phyloP scores from a whole-genome alignment of 1,284 basidiomycete species.

The Lignosus rhinocerotis region DNA sequence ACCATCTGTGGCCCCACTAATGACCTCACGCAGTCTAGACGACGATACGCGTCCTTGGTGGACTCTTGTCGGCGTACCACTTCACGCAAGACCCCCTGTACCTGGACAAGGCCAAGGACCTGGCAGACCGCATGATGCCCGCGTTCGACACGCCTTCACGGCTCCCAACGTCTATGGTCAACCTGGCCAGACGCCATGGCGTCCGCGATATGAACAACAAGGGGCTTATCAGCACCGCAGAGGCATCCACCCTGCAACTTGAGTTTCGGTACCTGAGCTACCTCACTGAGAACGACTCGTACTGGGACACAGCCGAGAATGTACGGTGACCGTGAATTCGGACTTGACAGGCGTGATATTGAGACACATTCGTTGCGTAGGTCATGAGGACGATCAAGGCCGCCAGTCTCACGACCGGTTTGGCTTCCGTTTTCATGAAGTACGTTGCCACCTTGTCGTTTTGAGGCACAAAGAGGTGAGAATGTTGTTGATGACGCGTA shows the following conservation, averaged over 20 bases:
- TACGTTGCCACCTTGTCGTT: slow-evolving; percentile 36
- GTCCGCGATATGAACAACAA: slow-evolving; percentile 66
- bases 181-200: slow-evolving; percentile 68
- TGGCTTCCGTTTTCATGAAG: slow-evolving; percentile 87
- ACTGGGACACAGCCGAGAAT: slow-evolving; percentile 83
- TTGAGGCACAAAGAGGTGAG: not conserved
- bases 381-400: slow-evolving; percentile 73
- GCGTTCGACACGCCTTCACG: slow-evolving; percentile 84
- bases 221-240: slow-evolving; percentile 79
- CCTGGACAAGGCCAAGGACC: slow-evolving; percentile 75
- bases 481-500: too few relatives aligned
- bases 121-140: slow-evolving; percentile 85
- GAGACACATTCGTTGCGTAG: slow-evolving; percentile 35
- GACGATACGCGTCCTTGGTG: slow-evolving; percentile 82
- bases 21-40: slow-evolving; percentile 44
- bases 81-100: slow-evolving; percentile 69
- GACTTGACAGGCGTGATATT: not conserved
- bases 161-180: slow-evolving; percentile 79
- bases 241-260: slow-evolving; percentile 82
- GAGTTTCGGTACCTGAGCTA: slow-evolving; percentile 90
- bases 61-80: slow-evolving; percentile 83
- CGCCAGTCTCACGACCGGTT: slow-evolving; percentile 65
- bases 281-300: slow-evolving; percentile 74
- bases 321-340: slow-evolving; percentile 39
- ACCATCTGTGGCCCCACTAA: not conserved